Conservation (phyloP, 176 grass and related monocot species). For the barley (Hordeum vulgare) region DNA sequence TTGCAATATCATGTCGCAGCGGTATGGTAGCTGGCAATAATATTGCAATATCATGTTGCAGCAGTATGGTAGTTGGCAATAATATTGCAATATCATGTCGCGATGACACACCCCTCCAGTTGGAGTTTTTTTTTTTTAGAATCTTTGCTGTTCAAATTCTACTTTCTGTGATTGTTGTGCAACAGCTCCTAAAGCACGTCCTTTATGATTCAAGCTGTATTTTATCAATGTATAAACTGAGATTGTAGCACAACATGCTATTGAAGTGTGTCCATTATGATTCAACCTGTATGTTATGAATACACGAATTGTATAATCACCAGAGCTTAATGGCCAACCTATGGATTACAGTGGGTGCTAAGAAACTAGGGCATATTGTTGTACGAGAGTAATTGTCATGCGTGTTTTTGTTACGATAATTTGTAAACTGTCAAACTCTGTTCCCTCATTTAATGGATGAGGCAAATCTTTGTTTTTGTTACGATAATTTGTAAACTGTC, state of each 20-base stretch:
- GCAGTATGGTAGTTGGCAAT: constrained; percentile 75
- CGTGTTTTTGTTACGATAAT: no score
- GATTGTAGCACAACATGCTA: background rate
- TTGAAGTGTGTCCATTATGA: background rate
- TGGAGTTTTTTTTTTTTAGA: background rate
- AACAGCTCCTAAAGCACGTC: background rate
- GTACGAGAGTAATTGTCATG: no score
- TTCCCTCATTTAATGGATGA: no score
- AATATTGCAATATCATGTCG: background rate
- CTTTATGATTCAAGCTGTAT: background rate
- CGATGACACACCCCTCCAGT: background rate
- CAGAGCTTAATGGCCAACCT: no score
- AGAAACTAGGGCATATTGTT: no score
- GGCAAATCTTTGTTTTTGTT: no score
- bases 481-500: no score
- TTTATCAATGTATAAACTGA: background rate
- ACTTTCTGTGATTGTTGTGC: background rate
- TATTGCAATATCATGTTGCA: constrained; percentile 27
- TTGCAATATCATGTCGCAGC: constrained; percentile 7
- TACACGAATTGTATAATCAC: background rate
- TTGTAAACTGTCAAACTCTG: no score
- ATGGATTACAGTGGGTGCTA: no score
- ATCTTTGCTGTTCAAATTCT: background rate
- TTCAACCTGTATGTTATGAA: background rate
- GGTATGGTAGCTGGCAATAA: constrained; percentile 75